Evolutionary conservation across 176 grass and related monocot species (phyloP), one percentile per base, ranked within the genome.

Genomic region (Eremochloa ophiuroides): DNA sequence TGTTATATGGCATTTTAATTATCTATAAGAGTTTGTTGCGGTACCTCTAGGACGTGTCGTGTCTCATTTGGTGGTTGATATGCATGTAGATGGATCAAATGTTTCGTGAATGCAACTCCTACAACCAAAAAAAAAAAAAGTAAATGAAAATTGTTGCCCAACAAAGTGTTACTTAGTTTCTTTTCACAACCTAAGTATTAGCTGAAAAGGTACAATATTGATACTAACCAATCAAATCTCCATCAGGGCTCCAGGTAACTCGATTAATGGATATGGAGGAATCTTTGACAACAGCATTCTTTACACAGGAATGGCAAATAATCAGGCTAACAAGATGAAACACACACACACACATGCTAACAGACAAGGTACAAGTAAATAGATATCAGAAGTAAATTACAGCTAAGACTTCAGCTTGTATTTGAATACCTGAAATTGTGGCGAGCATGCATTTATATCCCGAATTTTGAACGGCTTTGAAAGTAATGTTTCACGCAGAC

Each of bases 241-340:
- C 97, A 78, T 99, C 93, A 90, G 97, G 93, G 80, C 83, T 96
- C 97, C 97, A 99, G 26, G 87, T 81, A 86, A 99, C 92, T 84
- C 83, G 86, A 85, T 80, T 99, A 73, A 93, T 86, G 75, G 91
- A 87, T 65, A 95, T 91, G 14, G 91, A 82, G 27, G 85, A 46
- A 37, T 95, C 96, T 89, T 99, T 99, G 18, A 47, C 73, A 35
- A 87, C 20, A 50, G 58, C 69, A 83, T 41, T 89, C 97, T 99
- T 64, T 60, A 74, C 74, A 87, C 27, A 83, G 28, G 76, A 73
- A 43, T 72, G 11, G 59, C 76, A 68, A 89, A 83, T 30, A 85
- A 66, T 63, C 28, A 81, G 56, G 7, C 22, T 74, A 41, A 51
- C 18, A 63, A 66, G 65, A 91, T 62, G 34, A 82, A 35, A 86